Base-by-base conservation (phyloP, 805 yeast genomes). In the Suhomyces faveliae region DNA sequence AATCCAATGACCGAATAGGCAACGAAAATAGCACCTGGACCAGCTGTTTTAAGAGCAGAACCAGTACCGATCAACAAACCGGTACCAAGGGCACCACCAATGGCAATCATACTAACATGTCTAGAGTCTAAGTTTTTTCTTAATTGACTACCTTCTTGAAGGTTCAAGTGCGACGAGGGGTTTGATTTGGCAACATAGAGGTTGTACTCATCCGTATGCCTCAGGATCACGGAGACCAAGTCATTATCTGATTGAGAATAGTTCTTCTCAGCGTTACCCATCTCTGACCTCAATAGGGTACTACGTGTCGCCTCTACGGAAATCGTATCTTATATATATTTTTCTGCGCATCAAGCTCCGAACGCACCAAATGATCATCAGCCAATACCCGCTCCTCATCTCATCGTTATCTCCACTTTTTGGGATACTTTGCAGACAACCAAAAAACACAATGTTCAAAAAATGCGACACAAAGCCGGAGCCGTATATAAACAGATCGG, bases 71-170 rank as follows among this genome's bases (percentile, higher is more conserved):
- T 84, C 54, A 87, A 71, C 48, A 87, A 73, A 60, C 91, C 95
- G 1, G 94, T 86, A 47, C 94, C 94, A 45, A 87, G 67, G 7
- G 92, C 87, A 55, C 94, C 92, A 55, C 94, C 95, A 54, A 88
- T 80, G 53, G 94, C 86, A 60, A 85, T 81, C 86, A 85, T 81
- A 47, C 82, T 76, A 52, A 83, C 74, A 59, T 84, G 89, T 45
- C 89, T 64, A 42, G 86, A 77, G 52, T 76, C 70, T 50, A 76
- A 59, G 44, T 67, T 68, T 50, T 73, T 22, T 24, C 53, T 47
- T 39, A 57, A 43, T 42, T 42, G 41, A 40, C 46, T 46, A 19
- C 58, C 57, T 1, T 48, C 77, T 9, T 60, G 62, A 11, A 54
- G 47, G 23, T 73, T 73, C 5, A 68, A 51, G 19, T 63, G 54